Evolutionary conservation across 2,329 filamentous ascomycete species (phyloP).

Genomic region (Phialocephala subalpina): DNA sequence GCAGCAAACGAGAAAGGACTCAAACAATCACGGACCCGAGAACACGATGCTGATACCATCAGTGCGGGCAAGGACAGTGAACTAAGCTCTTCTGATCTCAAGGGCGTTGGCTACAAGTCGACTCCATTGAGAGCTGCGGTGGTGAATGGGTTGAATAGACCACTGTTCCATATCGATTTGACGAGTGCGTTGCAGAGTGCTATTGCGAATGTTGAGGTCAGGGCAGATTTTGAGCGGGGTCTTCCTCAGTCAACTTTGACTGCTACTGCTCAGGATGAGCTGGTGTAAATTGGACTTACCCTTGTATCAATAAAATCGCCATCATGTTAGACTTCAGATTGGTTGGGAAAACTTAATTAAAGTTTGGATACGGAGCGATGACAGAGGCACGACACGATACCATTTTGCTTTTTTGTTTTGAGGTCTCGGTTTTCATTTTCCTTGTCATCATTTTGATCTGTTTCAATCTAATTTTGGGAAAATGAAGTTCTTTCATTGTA

Average conservation of each 20-base stretch:
- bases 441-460: neutral
- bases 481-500: neutral
- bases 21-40: slow-evolving; percentile 33
- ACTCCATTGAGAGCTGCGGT: slow-evolving; percentile 61
- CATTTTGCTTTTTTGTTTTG: neutral
- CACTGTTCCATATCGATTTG: slow-evolving; percentile 93
- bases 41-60: slow-evolving; percentile 38
- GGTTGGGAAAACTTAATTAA: too few relatives aligned
- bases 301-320: too few relatives aligned
- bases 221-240: slow-evolving; percentile 46
- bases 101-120: slow-evolving; percentile 41
- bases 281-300: too few relatives aligned
- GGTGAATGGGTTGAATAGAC: slow-evolving; percentile 86
- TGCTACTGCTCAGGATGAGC: neutral
- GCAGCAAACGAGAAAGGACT: slow-evolving; percentile 63
- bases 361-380: too few relatives aligned
- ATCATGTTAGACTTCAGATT: too few relatives aligned
- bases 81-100: slow-evolving; percentile 30
- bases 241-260: too few relatives aligned
- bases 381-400: neutral
- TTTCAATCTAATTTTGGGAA: neutral
- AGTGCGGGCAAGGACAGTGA: slow-evolving; percentile 31
- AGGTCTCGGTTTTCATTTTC: too few relatives aligned
- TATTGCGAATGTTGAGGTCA: slow-evolving; percentile 76
- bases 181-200: slow-evolving; percentile 89